These are phyloP conservation scores for Antitrichia curtipendula DNA, from an alignment of 225 moss, liverwort and hornwort species.

Conservation along the genomic window DNA sequence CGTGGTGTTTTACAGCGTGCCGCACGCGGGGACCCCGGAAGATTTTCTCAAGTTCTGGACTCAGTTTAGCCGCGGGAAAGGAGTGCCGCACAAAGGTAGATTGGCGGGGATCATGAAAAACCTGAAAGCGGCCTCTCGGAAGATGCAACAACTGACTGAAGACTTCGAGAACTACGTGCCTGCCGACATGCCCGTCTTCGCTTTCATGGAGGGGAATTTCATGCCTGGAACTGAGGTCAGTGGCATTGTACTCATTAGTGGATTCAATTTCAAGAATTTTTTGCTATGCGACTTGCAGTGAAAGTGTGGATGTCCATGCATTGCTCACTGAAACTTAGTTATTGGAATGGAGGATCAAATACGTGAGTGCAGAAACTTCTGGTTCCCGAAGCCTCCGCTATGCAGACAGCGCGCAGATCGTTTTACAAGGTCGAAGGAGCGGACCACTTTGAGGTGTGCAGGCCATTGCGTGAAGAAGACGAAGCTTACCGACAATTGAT, in stretches of 20 bases:
- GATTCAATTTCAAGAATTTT: not conserved
- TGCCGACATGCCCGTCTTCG: not conserved
- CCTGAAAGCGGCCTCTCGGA: not conserved
- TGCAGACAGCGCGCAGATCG: not conserved
- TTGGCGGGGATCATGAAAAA: constrained; percentile 25
- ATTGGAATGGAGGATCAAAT: not conserved
- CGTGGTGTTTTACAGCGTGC: constrained; percentile 8
- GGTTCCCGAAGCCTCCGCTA: not conserved
- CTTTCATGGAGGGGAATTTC: constrained; percentile 3
- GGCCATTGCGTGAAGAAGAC: not conserved
- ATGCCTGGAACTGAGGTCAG: constrained; percentile 11
- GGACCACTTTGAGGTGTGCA: constrained; percentile 4
- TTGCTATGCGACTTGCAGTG: not conserved
- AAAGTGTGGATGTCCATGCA: not conserved
- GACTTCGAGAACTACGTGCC: constrained; percentile 13
- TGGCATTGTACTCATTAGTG: not conserved
- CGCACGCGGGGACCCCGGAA: not conserved
- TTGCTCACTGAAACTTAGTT: not conserved
- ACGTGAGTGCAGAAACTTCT: not conserved
- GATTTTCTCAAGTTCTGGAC: constrained; percentile 14
- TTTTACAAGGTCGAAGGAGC: constrained; percentile 4
- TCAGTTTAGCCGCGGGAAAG: not conserved
- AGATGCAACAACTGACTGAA: constrained; percentile 10
- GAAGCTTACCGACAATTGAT: not conserved
- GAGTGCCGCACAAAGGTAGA: not conserved